Evolutionary conservation across 192 early-diverging fungal species (phyloP), one percentile per base, ranked within the genome.

Genomic region (Backusella morwellensis): DNA sequence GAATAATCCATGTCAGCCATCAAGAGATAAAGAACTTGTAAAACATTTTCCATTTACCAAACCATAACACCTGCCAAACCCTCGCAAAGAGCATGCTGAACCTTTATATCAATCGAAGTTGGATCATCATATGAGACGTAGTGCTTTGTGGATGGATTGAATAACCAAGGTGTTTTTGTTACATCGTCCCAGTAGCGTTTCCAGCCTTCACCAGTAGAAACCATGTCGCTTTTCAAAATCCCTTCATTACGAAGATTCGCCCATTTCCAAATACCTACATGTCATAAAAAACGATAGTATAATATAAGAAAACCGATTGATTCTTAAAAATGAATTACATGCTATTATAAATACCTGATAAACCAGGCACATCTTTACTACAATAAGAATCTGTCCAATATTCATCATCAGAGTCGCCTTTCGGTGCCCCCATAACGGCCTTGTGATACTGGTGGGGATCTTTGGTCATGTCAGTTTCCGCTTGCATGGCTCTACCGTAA

Each of bases 61-160:
- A 88, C 82, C 90, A 92, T 91, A 32, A 94, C 85, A 72, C 93
- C 93, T 68, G 84, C 86, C 47, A 95, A 79, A 7, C 76, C 80
- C 44, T 85, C 82, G 0, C 74, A 72, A 19, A 80, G 75, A 21
- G 87, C 89, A 80, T 86, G 84, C 3, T 87, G 83, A 9, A 92
- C 87, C 77, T 95, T 95, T 63, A 82, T 75, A 6, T 80, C 78
- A 6, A 94, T 40, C 2, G 92, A 93, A 38, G 84, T 77, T n/a
- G 87, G 83, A 75, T 95, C 94, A 73, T 95, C 94, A 76, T 94
- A 95, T 11, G 92, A 92, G 42, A 95, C 87, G 71, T 90, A 95
- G 7, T 87, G 84, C 42, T 90, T 89, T 75, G 83, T 85, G 8
- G 83, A 76, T 11, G 87, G 82, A 66, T 90, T 89, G 63, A 87